Evolutionary conservation across 2,329 filamentous ascomycete genomes (phyloP).

Genomic region (Dothistroma pini): DNA sequence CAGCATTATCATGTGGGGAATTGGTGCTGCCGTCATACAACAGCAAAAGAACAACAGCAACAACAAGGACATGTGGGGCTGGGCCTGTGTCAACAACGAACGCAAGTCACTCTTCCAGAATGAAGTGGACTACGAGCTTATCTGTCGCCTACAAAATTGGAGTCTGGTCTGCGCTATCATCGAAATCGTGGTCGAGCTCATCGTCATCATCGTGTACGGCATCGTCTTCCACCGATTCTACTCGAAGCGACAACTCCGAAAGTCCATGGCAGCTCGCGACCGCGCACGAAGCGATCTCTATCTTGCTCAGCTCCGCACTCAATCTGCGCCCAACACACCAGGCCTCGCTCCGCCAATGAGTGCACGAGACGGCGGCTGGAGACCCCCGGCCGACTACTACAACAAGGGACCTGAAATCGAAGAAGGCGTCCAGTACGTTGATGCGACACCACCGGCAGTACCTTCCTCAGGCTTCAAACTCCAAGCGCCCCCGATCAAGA

Average conservation of each 20-base stretch:
- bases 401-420: constrained; percentile 37
- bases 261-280: constrained; percentile 95
- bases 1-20: constrained; percentile 86
- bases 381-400: constrained; percentile 38
- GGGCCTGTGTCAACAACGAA: constrained; percentile 90
- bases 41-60: constrained; percentile 66
- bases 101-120: constrained; percentile 68
- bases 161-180: constrained; percentile 94
- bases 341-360: constrained; percentile 49
- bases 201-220: constrained; percentile 89
- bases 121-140: constrained; percentile 80
- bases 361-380: constrained; percentile 52
- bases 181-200: constrained; percentile 86
- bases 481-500: constrained; percentile 75
- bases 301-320: constrained; percentile 63
- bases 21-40: constrained; percentile 81
- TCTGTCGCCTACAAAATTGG: constrained; percentile 96
- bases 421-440: constrained; percentile 56
- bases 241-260: constrained; percentile 90
- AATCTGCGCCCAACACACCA: constrained; percentile 93
- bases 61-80: constrained; percentile 94
- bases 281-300: constrained; percentile 92
- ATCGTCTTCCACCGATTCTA: constrained; percentile 97
- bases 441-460: constrained; percentile 46
- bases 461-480: constrained; percentile 68